These are phyloP conservation scores for Capronia epimyces DNA, from an alignment of 2,329 filamentous ascomycete species.

Conservation along the genomic window DNA sequence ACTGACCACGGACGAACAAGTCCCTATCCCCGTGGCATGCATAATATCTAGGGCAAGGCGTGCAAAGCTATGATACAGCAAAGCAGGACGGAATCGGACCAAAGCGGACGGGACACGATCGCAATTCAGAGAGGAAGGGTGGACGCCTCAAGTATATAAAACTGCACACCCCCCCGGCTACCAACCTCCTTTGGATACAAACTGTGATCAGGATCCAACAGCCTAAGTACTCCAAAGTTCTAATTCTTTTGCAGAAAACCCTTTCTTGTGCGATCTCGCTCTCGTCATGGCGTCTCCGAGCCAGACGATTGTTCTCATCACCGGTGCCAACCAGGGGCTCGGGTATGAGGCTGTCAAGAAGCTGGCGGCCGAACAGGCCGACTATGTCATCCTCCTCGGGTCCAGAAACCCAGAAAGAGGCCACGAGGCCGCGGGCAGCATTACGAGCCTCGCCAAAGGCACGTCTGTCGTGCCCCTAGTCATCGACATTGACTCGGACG, in stretches of 20 bases:
- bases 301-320: constrained; percentile 7
- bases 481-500: constrained; percentile 11
- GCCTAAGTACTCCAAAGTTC: not conserved
- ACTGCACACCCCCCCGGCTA: too few relatives aligned
- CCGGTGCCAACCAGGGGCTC: constrained; percentile 9
- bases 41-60: constrained; percentile 22
- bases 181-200: too few relatives aligned
- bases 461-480: constrained; percentile 1
- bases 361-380: constrained; percentile 34
- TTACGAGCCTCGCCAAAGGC: constrained; percentile 1
- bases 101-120: too few relatives aligned
- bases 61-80: constrained; percentile 39
- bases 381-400: constrained; percentile 29
- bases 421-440: constrained; percentile 29
- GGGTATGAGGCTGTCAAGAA: constrained; percentile 15
- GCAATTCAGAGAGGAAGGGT: too few relatives aligned
- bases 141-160: too few relatives aligned
- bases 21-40: not conserved
- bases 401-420: constrained; percentile 34
- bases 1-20: not conserved
- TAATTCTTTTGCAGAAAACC: not conserved
- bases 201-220: too few relatives aligned
- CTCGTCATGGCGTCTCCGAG: not conserved
- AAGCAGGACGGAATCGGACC: constrained; percentile 40
- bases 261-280: not conserved